Evolutionary conservation across 2,329 filamentous ascomycete genomes (phyloP).

Genomic region (Aspergillus ustus): DNA sequence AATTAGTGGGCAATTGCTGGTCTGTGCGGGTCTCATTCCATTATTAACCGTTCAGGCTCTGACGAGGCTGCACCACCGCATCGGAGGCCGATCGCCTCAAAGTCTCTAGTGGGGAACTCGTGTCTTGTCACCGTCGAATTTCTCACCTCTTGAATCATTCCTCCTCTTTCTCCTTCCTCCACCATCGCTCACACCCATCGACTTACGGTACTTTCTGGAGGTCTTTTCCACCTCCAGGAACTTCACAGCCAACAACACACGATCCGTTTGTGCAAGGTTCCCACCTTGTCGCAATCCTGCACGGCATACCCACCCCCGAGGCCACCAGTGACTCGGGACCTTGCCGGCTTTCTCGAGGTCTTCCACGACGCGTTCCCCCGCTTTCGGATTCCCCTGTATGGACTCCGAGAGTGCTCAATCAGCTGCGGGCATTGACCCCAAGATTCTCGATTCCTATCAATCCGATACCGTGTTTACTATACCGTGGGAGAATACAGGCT

Average conservation of each 20-base stretch:
- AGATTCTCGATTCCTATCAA: slow-evolving; percentile 47
- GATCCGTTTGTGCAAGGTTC: slow-evolving; percentile 3
- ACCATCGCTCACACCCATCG: neutral
- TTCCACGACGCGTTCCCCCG: slow-evolving; percentile 12
- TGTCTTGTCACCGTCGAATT: slow-evolving; percentile 23
- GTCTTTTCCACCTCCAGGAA: slow-evolving; percentile 7
- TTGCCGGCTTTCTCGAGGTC: slow-evolving; percentile 23
- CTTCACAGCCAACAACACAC: neutral
- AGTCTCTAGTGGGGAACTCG: slow-evolving; percentile 32
- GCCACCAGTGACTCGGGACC: slow-evolving; percentile 12
- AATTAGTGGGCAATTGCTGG: slow-evolving; percentile 14
- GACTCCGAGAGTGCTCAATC: slow-evolving; percentile 42
- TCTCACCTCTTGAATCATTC: slow-evolving; percentile 13
- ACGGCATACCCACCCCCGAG: slow-evolving; percentile 2
- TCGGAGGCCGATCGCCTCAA: slow-evolving; percentile 31
- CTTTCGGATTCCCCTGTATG: slow-evolving; percentile 36
- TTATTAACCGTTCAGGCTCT: slow-evolving; percentile 13
- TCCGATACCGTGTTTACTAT: slow-evolving; percentile 40
- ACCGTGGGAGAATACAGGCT: slow-evolving; percentile 42
- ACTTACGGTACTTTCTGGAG: slow-evolving; percentile 12
- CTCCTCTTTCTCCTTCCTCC: slow-evolving; percentile 8
- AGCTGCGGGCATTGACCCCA: slow-evolving; percentile 48
- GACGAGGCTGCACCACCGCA: slow-evolving; percentile 13
- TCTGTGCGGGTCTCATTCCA: slow-evolving; percentile 22
- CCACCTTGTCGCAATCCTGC: slow-evolving; percentile 9